Percentiles rank a stretch among this genome's conserved stretches.
Evolutionary conservation across 2,329 filamentous ascomycete genomes (phyloP).

Genomic region (Stagonosporopsis tanaceti): DNA sequence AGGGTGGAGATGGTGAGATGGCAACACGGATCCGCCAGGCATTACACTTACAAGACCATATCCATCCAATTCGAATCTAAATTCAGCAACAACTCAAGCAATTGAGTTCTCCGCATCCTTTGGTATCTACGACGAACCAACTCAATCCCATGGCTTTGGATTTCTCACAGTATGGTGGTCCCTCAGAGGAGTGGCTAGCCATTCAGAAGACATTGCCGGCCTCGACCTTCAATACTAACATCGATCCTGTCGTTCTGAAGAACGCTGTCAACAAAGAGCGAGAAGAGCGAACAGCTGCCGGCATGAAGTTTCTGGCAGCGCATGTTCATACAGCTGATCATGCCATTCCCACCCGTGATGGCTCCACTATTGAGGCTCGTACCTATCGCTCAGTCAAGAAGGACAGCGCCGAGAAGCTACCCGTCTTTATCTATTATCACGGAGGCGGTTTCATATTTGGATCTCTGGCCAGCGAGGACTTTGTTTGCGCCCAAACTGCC

Average conservation of each 20-base stretch:
- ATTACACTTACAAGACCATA: not conserved
- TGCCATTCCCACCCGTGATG: constrained; percentile 56
- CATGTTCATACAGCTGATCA: constrained; percentile 33
- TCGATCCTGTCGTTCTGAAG: constrained; percentile 25
- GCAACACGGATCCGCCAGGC: not conserved
- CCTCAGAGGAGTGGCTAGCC: constrained; percentile 45
- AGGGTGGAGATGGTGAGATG: constrained; percentile 3
- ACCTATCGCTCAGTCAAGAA: constrained; percentile 55
- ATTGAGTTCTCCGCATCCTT: not conserved
- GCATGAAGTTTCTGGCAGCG: constrained; percentile 31
- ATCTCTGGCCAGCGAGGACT: constrained; percentile 62
- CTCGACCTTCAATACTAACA: constrained; percentile 29
- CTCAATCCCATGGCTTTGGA: constrained; percentile 22
- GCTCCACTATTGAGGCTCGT: constrained; percentile 54
- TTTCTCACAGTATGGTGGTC: constrained; percentile 42
- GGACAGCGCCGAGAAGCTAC: constrained; percentile 50
- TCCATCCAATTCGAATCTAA: too few relatives aligned
- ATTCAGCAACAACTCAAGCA: not conserved
- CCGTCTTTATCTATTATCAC: constrained; percentile 59
- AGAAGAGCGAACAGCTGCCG: constrained; percentile 29
- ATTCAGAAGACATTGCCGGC: constrained; percentile 40
- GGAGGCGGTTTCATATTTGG: constrained; percentile 67
- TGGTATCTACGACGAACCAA: not conserved
- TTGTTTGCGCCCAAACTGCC: constrained; percentile 59
- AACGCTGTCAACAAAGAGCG: constrained; percentile 33